phyloP scores from a whole-genome alignment of 208 protist species.

The Borovskyia barvae region DNA sequence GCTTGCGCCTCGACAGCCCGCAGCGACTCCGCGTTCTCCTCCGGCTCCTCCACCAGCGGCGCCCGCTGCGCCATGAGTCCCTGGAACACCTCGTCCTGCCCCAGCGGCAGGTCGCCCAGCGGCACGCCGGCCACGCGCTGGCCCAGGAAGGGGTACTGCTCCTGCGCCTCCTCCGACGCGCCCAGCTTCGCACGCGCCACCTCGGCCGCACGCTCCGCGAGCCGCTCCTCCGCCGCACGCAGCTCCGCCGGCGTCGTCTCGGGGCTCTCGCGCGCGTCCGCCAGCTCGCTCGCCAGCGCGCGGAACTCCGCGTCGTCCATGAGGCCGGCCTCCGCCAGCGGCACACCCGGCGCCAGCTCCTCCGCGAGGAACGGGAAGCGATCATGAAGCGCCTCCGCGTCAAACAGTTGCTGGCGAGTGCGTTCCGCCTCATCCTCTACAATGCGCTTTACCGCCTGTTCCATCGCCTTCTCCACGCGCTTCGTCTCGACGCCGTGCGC shows the following conservation, averaged over 20 bases:
- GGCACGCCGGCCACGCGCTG: conserved; percentile 38
- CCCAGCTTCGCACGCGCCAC: conserved; percentile 21
- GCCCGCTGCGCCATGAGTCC: conserved; percentile 21
- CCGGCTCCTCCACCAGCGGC: conserved; percentile 17
- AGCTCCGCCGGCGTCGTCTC: conserved; percentile 23
- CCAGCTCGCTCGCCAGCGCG: conserved; percentile 32
- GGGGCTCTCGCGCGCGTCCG: conserved; percentile 18
- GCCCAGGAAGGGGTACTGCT: conserved; percentile 51
- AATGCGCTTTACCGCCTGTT: conserved; percentile 25
- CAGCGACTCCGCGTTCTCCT: conserved; percentile 12
- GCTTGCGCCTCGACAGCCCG: conserved; percentile 15
- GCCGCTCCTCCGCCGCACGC: conserved; percentile 25
- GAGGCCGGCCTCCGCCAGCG: conserved; percentile 35
- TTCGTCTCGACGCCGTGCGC: conserved; percentile 22
- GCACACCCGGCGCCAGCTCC: conserved; percentile 36
- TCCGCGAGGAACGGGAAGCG: conserved; percentile 43
- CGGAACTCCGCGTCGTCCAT: conserved; percentile 45
- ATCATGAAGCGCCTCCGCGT: conserved; percentile 30
- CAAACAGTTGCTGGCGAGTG: conserved; percentile 16
- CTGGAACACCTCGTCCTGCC: conserved; percentile 22
- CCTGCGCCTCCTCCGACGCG: conserved; percentile 30
- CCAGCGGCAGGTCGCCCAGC: conserved; percentile 40
- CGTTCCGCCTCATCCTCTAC: conserved; percentile 39
- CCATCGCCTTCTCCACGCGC: conserved; percentile 45
- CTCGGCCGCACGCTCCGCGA: conserved; percentile 4